A percentile compares a stretch with the other conserved stretches of the same genome.
These are phyloP conservation scores for Phytopythium montanum DNA, from an alignment of 352 stramenopile genomes.

Conservation along the genomic window DNA sequence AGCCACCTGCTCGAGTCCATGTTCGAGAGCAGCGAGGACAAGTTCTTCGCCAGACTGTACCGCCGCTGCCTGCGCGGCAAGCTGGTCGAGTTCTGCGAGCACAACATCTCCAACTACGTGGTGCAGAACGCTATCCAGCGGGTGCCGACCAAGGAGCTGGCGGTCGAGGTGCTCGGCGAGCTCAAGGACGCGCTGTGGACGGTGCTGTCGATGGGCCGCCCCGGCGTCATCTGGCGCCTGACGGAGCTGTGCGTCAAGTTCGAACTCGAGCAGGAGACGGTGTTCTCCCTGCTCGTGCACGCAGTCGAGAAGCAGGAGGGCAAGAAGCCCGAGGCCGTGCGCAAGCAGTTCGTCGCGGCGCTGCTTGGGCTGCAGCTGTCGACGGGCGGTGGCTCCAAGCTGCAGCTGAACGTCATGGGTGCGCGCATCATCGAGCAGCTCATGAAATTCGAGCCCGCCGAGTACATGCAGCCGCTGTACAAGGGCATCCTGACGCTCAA, in stretches of 20 bases:
- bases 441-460: slow-evolving; percentile 52
- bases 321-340: slow-evolving; percentile 73
- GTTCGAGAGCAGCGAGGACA: slow-evolving; percentile 52
- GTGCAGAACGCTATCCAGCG: slow-evolving; percentile 67
- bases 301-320: slow-evolving; percentile 73
- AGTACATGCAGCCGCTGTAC: slow-evolving; percentile 51
- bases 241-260: slow-evolving; percentile 72
- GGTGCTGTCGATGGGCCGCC: slow-evolving; percentile 61
- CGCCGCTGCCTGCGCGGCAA: slow-evolving; percentile 54
- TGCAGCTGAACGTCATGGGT: slow-evolving; percentile 76
- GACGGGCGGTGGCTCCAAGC: slow-evolving; percentile 45
- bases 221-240: slow-evolving; percentile 75
- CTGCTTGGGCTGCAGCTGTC: slow-evolving; percentile 66
- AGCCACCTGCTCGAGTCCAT: slow-evolving; percentile 75
- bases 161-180: slow-evolving; percentile 51
- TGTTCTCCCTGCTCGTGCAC: slow-evolving; percentile 50
- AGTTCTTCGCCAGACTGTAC: slow-evolving; percentile 67
- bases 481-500: slow-evolving; percentile 65
- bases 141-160: slow-evolving; percentile 38
- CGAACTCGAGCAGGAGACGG: slow-evolving; percentile 39
- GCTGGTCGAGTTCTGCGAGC: slow-evolving; percentile 65
- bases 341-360: slow-evolving; percentile 57
- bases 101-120: slow-evolving; percentile 83
- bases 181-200: slow-evolving; percentile 61
- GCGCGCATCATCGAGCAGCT: slow-evolving; percentile 73